A percentile compares a stretch with the other conserved stretches of the same genome.
Conservation (phyloP, 2,329 filamentous ascomycete genomes). For the Myotisia sp. region DNA sequence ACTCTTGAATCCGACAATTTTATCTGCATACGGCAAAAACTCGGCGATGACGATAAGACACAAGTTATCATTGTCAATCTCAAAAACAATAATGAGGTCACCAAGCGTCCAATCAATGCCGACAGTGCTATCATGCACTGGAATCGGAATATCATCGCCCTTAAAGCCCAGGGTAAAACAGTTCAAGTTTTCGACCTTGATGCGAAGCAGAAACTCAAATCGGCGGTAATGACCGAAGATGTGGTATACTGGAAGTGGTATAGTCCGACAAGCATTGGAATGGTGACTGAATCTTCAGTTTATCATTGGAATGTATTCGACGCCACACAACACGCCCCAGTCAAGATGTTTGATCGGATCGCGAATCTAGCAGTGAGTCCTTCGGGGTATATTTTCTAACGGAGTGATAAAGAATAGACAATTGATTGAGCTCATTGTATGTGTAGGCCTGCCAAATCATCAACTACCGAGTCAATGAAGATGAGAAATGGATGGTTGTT, state of each 20-base stretch:
- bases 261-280: constrained; percentile 70
- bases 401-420: not conserved
- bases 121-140: constrained; percentile 99
- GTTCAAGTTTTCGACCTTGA: constrained; percentile 95
- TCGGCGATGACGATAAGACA: constrained; percentile 65
- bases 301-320: constrained; percentile 99
- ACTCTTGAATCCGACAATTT: constrained; percentile 96
- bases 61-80: constrained; percentile 97
- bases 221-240: constrained; percentile 89
- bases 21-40: constrained; percentile 92
- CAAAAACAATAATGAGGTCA: constrained; percentile 94
- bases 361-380: constrained; percentile 64
- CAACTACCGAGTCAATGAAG: constrained; percentile 92
- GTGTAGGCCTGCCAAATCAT: constrained; percentile 88
- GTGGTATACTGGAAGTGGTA: constrained; percentile 99
- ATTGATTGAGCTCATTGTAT: constrained; percentile 4
- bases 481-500: constrained; percentile 96
- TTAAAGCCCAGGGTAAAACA: constrained; percentile 86
- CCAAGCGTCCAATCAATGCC: constrained; percentile 88
- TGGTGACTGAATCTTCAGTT: constrained; percentile 81
- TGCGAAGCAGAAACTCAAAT: constrained; percentile 91
- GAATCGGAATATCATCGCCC: constrained; percentile 85
- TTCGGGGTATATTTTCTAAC: constrained; percentile 1
- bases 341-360: constrained; percentile 91
- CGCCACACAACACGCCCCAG: constrained; percentile 57